Evolutionary conservation across 257 asterid genomes (phyloP), one percentile per base, ranked within the genome.

Genomic region (Solanum tarijense): DNA sequence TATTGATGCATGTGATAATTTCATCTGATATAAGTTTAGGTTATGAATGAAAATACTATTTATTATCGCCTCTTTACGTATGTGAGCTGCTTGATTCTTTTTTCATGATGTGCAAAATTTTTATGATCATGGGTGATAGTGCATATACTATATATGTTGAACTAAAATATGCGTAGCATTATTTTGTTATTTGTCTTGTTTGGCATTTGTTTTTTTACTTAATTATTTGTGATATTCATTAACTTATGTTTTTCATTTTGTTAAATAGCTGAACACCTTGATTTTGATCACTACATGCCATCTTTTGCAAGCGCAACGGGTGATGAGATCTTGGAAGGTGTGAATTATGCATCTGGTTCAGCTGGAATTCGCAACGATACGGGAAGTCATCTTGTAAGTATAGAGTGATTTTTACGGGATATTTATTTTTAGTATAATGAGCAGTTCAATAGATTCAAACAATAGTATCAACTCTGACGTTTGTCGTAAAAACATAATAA

Each of bases 301-400:
- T 94, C 96, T 0, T 92, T 58, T 83, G 96, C 86, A 41, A 85
- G 82, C 0, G 87, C 95, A 35, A 76, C 5, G 35, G 94, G 90
- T 11, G 38, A 52, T 31, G 87, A 74, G 2, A 14, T 92, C 65
- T 68, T 90, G 4, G 39, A 38, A 35, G 98, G 98, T 1, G 88
- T 95, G 9, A 95, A 94, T 82, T 94, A 96, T 88, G 98, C 94
- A 12, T 96, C 98, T 0, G 98, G 94, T 5, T 91, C 39, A 7
- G 91, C 93, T 8, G 98, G 98, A 86, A 96, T 95, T 43, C 96
- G 88, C 9, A 91, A 91, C 1, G 88, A 38, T 9, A 72, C 94
- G 0, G 96, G 98, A 34, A 9, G 1, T 4, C 48, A 16, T 3
- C 4, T 58, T 84, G 96, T 94, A 88, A 88, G 34, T 79, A 35